phyloP scores from a whole-genome alignment of 345 rosid genomes.

The Turritis glabra region DNA sequence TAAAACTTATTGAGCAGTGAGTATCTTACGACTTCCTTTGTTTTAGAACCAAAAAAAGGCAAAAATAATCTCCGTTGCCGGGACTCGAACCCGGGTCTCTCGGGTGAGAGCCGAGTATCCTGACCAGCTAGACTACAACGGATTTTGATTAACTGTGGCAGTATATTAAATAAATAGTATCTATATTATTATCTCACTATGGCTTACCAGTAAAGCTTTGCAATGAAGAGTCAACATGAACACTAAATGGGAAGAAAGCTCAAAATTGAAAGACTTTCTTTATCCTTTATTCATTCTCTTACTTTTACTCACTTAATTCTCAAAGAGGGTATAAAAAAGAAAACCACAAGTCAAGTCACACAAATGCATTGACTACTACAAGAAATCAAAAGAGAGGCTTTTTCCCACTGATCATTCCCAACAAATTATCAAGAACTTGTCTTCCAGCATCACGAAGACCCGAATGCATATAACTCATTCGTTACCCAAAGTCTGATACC shows the following conservation, averaged over 20 bases:
- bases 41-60: neutral
- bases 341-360: neutral
- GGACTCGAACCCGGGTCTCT: constrained; percentile 75
- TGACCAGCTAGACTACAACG: constrained; percentile 55
- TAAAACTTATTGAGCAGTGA: too few relatives aligned
- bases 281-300: neutral
- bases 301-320: neutral
- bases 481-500: constrained; percentile 83
- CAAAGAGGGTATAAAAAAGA: neutral
- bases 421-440: constrained; percentile 70
- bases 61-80: constrained; percentile 64
- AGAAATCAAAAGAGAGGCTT: constrained; percentile 61
- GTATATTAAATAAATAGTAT: too few relatives aligned
- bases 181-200: neutral
- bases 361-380: neutral
- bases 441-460: constrained; percentile 83
- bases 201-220: neutral
- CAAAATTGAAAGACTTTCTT: neutral
- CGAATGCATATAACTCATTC: constrained; percentile 89
- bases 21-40: neutral
- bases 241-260: neutral
- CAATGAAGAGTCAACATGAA: neutral
- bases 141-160: too few relatives aligned
- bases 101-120: constrained; percentile 79
- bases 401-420: constrained; percentile 81